These are phyloP conservation scores for Oenanthe sinensis DNA, from an alignment of 129 eudicot genomes.

Conservation along the genomic window DNA sequence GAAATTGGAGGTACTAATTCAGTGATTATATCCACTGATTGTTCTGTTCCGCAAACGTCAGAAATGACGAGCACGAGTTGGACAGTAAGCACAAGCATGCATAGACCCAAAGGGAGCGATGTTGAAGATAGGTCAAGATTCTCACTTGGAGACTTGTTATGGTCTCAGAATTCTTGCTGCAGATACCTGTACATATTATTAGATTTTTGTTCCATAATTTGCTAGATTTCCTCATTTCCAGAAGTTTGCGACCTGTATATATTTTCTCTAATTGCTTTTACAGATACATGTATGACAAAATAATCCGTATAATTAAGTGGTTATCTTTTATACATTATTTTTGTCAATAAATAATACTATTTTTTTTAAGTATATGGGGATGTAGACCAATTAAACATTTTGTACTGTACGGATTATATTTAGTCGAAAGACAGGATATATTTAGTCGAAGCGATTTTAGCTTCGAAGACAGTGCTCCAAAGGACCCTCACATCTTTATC, in stretches of 20 bases:
- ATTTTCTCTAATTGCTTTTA: background rate
- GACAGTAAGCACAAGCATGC: conserved; percentile 4
- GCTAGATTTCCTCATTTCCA: background rate
- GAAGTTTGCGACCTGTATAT: background rate
- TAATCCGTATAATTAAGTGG: background rate
- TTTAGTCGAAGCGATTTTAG: too few species aligned
- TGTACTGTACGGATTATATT: too few species aligned
- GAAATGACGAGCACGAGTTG: background rate
- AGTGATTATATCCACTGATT: conserved; percentile 21
- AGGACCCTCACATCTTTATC: too few species aligned
- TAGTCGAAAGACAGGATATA: too few species aligned
- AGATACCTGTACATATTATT: background rate
- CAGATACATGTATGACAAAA: background rate
- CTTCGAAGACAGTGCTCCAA: too few species aligned
- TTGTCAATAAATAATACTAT: too few species aligned
- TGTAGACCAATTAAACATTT: too few species aligned
- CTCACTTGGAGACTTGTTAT: conserved; percentile 57
- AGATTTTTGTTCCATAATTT: background rate
- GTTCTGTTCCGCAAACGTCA: conserved; percentile 10
- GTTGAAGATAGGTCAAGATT: conserved; percentile 35
- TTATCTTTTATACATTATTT: background rate
- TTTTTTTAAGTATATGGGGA: too few species aligned
- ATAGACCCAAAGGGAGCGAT: conserved; percentile 15
- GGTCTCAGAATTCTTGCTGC: conserved; percentile 37
- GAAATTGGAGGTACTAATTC: conserved; percentile 41